phyloP scores from a whole-genome alignment of 2,329 filamentous ascomycete genomes.

The Lasiodiplodia sp. region DNA sequence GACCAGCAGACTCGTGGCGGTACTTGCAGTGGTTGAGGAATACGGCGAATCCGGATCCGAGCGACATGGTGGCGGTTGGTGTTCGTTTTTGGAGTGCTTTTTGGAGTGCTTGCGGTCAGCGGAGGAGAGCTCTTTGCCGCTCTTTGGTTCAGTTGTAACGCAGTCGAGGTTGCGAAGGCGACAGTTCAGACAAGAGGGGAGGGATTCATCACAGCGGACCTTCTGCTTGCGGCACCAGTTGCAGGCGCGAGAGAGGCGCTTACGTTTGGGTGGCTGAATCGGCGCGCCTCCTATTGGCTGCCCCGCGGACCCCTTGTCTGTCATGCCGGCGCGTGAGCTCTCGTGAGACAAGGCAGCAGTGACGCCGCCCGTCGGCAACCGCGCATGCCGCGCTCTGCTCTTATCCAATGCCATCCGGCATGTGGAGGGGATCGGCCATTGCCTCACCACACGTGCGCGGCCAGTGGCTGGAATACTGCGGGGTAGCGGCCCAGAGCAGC shows the following conservation, averaged over 20 bases:
- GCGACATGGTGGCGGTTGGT: conserved; percentile 8
- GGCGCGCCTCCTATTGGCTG: conserved; percentile 16
- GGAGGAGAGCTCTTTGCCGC: neutral
- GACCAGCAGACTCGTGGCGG: conserved; percentile 21
- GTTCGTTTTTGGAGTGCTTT: neutral
- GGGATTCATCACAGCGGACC: conserved; percentile 32
- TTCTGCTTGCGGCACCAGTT: conserved; percentile 32
- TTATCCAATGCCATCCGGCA: conserved; percentile 19
- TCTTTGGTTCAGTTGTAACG: conserved; percentile 30
- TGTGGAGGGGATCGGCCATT: conserved; percentile 9
- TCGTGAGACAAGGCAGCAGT: conserved; percentile 1
- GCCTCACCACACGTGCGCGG: neutral
- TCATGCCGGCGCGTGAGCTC: conserved; percentile 20
- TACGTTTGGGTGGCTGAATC: conserved; percentile 21
- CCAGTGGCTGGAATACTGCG: conserved; percentile 2
- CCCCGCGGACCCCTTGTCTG: neutral
- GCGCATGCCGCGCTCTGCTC: conserved; percentile 11
- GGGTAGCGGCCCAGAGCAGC: neutral
- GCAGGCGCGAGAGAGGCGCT: conserved; percentile 32
- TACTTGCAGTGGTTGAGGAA: conserved; percentile 26
- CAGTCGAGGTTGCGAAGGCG: conserved; percentile 27
- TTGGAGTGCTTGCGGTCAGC: conserved; percentile 11
- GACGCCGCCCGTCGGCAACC: neutral
- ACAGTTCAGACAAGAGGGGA: conserved; percentile 30
- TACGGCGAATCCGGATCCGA: conserved; percentile 27